Evolutionary conservation across 495 filamentous ascomycete genomes (phyloP), one percentile per base, ranked within the genome.

Genomic region (Lasiosphaeriaceae sp.): DNA sequence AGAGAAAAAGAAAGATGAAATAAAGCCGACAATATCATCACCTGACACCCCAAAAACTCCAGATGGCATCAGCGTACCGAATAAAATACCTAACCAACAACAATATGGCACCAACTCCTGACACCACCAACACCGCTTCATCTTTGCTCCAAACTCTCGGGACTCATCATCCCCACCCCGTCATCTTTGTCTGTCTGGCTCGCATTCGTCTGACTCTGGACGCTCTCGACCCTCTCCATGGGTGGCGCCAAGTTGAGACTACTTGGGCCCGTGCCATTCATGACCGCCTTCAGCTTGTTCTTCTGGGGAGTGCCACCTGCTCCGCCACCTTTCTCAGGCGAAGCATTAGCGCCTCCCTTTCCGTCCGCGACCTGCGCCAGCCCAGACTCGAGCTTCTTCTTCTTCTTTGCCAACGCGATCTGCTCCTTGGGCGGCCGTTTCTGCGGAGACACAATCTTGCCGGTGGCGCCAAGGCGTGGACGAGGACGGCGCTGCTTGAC

Each of bases 391-490:
- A 79, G 59, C 71, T 81, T 83, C 71, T 88, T 88, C 76, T 88
- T 92, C 75, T 91, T 90, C 68, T 87, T 90, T 47, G 81, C 85
- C 57, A 83, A 79, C 57, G 78, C 83, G 41, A 86, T 83, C 62
- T 89, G 88, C 58, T 90, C 86, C 65, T 85, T 84, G 39, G 87
- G 82, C 20, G 91, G 90, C 22, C 94, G 81, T 72, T 99, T 99
- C 54, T 92, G 84, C 17, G 93, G 92, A 48, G 49, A 88, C 8
- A 87, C 82, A 52, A 99, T 99, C 78, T 97, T 97, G 56, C 94
- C 94, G 20, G 89, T 96, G 41, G 93, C 90, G 54, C 92, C 92
- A 19, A 99, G 83, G 59, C 94, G 80, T n/a, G 94, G 92, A 63
- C 90, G 90, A n/a, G 92, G 90, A 55, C 87, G 85, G 44, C 93